A percentile compares a stretch with the other conserved stretches of the same genome.
Conservation (phyloP, 768 basidiomycete genomes). For the Termitomyces heimii region DNA sequence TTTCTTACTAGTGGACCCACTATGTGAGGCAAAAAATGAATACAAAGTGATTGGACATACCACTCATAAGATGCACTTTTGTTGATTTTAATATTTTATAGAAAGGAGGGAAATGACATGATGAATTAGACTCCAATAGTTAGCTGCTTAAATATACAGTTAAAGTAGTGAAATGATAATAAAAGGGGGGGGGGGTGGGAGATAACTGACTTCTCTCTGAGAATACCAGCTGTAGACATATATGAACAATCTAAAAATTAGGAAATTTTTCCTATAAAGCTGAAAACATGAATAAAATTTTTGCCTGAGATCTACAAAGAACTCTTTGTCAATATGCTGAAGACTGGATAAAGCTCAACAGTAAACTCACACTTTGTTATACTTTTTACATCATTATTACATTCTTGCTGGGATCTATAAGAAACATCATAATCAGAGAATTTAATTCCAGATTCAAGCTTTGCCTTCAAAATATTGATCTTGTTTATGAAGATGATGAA, state of each 20-base stretch:
- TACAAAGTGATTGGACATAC: slow-evolving; percentile 20
- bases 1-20: slow-evolving; percentile 32
- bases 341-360: background rate
- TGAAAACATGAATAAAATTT: slow-evolving; percentile 35
- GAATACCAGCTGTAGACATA: slow-evolving; percentile 29
- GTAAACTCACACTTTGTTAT: slow-evolving; percentile 53
- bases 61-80: slow-evolving; percentile 40
- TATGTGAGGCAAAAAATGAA: background rate
- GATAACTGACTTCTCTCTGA: slow-evolving; percentile 35
- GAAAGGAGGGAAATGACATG: background rate
- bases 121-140: background rate
- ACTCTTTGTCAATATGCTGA: background rate
- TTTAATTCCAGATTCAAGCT: slow-evolving; percentile 58
- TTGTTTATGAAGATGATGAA: slow-evolving; percentile 82
- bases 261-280: background rate
- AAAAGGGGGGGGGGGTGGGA: slow-evolving; percentile 52
- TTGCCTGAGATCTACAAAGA: slow-evolving; percentile 29
- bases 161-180: slow-evolving; percentile 62
- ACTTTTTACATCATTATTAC: slow-evolving; percentile 55
- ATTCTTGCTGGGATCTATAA: slow-evolving; percentile 49
- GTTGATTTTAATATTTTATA: slow-evolving; percentile 56
- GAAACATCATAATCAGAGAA: slow-evolving; percentile 67
- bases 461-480: slow-evolving; percentile 65
- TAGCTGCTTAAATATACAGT: slow-evolving; percentile 37
- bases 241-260: background rate